Conservation (phyloP, 768 basidiomycete species). For the Hericium rajendrae region DNA sequence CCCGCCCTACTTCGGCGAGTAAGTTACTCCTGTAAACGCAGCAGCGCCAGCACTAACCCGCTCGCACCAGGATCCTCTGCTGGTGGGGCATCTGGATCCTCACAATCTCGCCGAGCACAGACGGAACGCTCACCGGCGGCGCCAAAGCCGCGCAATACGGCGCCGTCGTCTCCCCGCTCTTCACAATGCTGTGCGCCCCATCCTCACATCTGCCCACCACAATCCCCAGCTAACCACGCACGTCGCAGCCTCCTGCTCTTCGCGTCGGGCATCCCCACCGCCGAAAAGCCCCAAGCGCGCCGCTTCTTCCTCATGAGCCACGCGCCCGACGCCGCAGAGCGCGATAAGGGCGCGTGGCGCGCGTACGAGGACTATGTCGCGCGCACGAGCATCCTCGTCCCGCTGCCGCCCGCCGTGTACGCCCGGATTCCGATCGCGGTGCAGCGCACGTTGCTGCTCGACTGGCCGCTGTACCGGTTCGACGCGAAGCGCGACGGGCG, state of each 20-base stretch:
- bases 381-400: slow-evolving; percentile 51
- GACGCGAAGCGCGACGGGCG: slow-evolving; percentile 17
- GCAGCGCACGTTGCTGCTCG: slow-evolving; percentile 48
- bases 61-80: slow-evolving; percentile 36
- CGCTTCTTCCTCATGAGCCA: slow-evolving; percentile 45
- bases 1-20: slow-evolving; percentile 69
- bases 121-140: slow-evolving; percentile 31
- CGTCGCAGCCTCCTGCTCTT: slow-evolving; percentile 46
- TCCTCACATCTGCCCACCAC: not conserved
- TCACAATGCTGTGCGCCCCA: slow-evolving; percentile 47
- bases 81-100: slow-evolving; percentile 63
- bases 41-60: too few relatives aligned
- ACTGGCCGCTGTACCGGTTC: slow-evolving; percentile 55
- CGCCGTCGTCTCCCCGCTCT: slow-evolving; percentile 49
- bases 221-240: not conserved
- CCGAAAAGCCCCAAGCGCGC: slow-evolving; percentile 57
- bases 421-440: slow-evolving; percentile 37
- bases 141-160: slow-evolving; percentile 49
- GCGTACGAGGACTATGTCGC: slow-evolving; percentile 46
- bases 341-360: slow-evolving; percentile 30
- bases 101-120: slow-evolving; percentile 46
- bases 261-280: slow-evolving; percentile 59
- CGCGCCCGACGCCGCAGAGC: slow-evolving; percentile 20
- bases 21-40: slow-evolving; percentile 16
- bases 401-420: slow-evolving; percentile 49